phyloP scores from a whole-genome alignment of 192 early-diverging fungal species.

The Backusella liffmaniae region DNA sequence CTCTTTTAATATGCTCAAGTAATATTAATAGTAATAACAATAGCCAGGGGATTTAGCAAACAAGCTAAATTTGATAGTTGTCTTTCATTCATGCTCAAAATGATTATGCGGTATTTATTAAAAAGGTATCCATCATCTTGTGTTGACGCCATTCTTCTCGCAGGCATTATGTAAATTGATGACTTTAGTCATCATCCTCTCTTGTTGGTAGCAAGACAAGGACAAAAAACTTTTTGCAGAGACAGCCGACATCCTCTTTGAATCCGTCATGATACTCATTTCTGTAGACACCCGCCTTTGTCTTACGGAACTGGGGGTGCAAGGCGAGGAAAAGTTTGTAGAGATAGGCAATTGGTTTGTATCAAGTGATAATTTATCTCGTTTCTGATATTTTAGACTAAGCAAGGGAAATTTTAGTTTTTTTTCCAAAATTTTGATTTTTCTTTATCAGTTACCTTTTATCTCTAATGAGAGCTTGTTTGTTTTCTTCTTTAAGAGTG shows the following conservation, averaged over 20 bases:
- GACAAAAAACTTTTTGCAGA: slow-evolving; percentile 29
- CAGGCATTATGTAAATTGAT: slow-evolving; percentile 15
- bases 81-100: background rate
- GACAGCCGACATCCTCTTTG: slow-evolving; percentile 18
- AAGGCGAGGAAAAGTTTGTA: background rate
- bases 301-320: background rate
- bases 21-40: background rate
- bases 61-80: background rate
- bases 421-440: no score
- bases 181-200: slow-evolving; percentile 24
- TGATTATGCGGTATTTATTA: background rate
- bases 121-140: background rate
- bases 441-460: background rate
- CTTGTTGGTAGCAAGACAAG: slow-evolving; percentile 33
- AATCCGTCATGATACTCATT: background rate
- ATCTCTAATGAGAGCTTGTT: background rate
- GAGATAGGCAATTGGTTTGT: background rate
- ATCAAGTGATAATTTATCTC: background rate
- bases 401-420: background rate
- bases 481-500: background rate
- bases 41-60: background rate
- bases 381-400: background rate
- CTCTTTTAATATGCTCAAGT: background rate
- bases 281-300: background rate
- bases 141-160: background rate